Evolutionary conservation across 2,329 filamentous ascomycete species (phyloP).

Genomic region (Verticillium zaregamsianum): DNA sequence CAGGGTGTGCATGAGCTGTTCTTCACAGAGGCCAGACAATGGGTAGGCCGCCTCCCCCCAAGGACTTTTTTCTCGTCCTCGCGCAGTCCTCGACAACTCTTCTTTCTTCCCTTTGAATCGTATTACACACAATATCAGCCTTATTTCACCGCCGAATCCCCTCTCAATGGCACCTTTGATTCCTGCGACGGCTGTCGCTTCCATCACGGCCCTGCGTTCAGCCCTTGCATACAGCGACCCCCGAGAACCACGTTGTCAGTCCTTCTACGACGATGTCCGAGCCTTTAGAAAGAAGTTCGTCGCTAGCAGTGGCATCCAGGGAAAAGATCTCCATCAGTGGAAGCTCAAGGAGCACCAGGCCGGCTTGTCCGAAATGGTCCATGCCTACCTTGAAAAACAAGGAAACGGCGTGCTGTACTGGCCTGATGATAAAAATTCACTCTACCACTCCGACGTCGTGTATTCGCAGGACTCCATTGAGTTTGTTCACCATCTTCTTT

Average conservation of each 20-base stretch:
- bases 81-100: too few relatives aligned
- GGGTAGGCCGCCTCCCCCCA: too few relatives aligned
- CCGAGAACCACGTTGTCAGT: background rate
- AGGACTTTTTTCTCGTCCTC: too few relatives aligned
- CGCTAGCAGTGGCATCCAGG: background rate
- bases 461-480: constrained; percentile 1
- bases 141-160: too few relatives aligned
- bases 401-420: constrained; percentile 6
- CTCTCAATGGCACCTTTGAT: background rate
- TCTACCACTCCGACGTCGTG: background rate
- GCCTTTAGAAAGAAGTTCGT: constrained; percentile 4
- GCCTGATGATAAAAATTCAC: constrained; percentile 2
- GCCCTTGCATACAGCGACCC: constrained; percentile 5
- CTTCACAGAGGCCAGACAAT: too few relatives aligned
- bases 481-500: too few relatives aligned
- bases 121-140: too few relatives aligned
- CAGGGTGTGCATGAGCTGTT: too few relatives aligned
- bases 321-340: constrained; percentile 6
- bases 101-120: too few relatives aligned
- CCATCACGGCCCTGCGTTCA: constrained; percentile 2
- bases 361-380: constrained; percentile 5
- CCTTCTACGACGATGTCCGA: constrained; percentile 5
- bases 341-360: constrained; percentile 4
- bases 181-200: background rate
- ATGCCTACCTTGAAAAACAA: constrained; percentile 1